A percentile compares a stretch with the other conserved stretches of the same genome.
phyloP scores from a whole-genome alignment of 2,329 filamentous ascomycete genomes.

The Huntiella moniliformis region DNA sequence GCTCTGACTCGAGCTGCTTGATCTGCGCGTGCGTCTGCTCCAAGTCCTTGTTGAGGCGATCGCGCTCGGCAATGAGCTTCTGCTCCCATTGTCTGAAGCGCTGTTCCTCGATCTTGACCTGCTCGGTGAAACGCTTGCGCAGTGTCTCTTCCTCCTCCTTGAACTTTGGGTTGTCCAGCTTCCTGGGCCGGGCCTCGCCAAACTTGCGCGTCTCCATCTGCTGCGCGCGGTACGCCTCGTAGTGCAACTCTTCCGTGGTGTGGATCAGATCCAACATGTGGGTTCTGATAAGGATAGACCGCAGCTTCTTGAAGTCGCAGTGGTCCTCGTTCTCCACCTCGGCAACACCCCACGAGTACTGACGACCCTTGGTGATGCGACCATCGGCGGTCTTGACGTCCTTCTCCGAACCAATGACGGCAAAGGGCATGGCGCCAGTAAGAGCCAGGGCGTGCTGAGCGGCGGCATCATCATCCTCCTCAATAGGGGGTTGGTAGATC shows the following conservation, averaged over 20 bases:
- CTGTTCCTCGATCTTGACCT: conserved; percentile 99
- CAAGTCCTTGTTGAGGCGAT: conserved; percentile 98
- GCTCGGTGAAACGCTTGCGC: conserved; percentile 97
- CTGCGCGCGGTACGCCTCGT: conserved; percentile 95
- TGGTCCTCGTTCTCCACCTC: conserved; percentile 99
- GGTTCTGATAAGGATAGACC: conserved; percentile 93
- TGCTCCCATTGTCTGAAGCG: conserved; percentile 99
- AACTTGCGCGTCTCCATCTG: conserved; percentile 99
- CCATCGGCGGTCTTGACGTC: conserved; percentile 93
- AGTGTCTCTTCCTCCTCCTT: conserved; percentile 99
- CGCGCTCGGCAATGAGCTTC: conserved; percentile 97
- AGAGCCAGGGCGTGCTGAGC: conserved; percentile 86
- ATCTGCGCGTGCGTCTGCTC: conserved; percentile 92
- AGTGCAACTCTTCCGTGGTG: conserved; percentile 97
- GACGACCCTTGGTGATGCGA: conserved; percentile 94
- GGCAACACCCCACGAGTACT: conserved; percentile 98
- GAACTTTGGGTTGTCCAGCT: conserved; percentile 99
- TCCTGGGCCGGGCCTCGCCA: conserved; percentile 87
- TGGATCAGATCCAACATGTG: conserved; percentile 99
- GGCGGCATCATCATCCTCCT: conserved; percentile 95
- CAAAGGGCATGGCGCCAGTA: conserved; percentile 95
- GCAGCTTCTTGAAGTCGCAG: conserved; percentile 99
- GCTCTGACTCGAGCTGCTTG: conserved; percentile 78
- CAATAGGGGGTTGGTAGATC: conserved; percentile 94
- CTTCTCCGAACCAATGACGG: conserved; percentile 97